These are phyloP conservation scores for Narthecium ossifragum DNA, from an alignment of 106 monocot genomes.

Conservation along the genomic window DNA sequence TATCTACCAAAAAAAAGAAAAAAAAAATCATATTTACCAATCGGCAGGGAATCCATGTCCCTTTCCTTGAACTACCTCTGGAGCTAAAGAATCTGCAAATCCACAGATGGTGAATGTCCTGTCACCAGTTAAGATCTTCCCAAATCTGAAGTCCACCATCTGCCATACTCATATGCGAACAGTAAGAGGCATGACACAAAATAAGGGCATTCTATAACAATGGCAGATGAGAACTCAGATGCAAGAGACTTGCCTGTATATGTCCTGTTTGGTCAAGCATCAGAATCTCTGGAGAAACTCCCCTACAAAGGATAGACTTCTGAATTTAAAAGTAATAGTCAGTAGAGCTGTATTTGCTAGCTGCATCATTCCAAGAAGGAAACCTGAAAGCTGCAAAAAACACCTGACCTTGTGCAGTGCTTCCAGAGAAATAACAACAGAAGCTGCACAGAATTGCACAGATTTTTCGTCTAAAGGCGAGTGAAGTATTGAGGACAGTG, in stretches of 20 bases:
- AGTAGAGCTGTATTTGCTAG: too few species aligned
- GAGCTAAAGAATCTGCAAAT: slow-evolving; percentile 77
- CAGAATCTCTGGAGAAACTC: slow-evolving; percentile 67
- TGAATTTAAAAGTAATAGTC: slow-evolving; percentile 42
- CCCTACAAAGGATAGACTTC: slow-evolving; percentile 78
- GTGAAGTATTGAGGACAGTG: slow-evolving; percentile 63
- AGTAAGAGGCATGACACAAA: neutral
- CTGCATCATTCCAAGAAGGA: too few species aligned
- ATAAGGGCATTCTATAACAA: neutral
- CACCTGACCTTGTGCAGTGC: slow-evolving; percentile 77
- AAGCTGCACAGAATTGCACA: slow-evolving; percentile 70
- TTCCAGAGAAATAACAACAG: slow-evolving; percentile 66
- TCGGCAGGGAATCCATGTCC: slow-evolving; percentile 88
- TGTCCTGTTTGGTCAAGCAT: slow-evolving; percentile 71
- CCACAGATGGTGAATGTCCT: slow-evolving; percentile 92
- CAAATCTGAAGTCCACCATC: slow-evolving; percentile 90
- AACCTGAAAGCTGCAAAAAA: too few species aligned
- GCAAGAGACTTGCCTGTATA: slow-evolving; percentile 45
- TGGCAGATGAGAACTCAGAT: too few species aligned
- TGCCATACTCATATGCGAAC: slow-evolving; percentile 11
- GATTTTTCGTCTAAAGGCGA: slow-evolving; percentile 69
- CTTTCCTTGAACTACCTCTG: slow-evolving; percentile 80
- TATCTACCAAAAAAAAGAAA: neutral
- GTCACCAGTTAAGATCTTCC: slow-evolving; percentile 62
- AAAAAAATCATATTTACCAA: slow-evolving; percentile 45